Percentiles rank a stretch among this genome's conserved stretches.
Conservation (phyloP, 768 basidiomycete species). For the Lactarius hatsudake region DNA sequence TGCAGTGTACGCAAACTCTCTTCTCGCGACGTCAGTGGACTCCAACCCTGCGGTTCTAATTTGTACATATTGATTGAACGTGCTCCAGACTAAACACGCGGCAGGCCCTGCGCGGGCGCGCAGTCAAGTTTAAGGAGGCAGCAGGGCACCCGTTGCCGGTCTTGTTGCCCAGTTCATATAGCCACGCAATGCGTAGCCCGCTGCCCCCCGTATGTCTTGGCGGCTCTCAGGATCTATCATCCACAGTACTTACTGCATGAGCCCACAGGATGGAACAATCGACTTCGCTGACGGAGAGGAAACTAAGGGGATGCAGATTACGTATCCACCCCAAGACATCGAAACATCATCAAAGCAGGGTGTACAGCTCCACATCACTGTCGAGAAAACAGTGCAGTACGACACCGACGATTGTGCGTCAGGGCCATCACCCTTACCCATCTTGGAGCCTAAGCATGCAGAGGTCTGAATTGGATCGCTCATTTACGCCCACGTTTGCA, state of each 20-base stretch:
- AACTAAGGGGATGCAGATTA: not conserved
- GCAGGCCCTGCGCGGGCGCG: conserved; percentile 18
- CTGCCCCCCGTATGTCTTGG: not conserved
- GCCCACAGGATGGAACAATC: not conserved
- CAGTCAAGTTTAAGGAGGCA: conserved; percentile 2
- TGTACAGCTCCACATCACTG: conserved; percentile 22
- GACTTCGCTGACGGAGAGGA: not conserved
- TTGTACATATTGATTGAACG: not conserved
- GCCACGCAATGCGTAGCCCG: not conserved
- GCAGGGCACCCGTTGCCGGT: conserved; percentile 14
- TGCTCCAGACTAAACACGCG: conserved; percentile 24
- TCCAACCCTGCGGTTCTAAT: not conserved
- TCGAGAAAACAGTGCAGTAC: conserved; percentile 26
- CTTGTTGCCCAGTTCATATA: conserved; percentile 20
- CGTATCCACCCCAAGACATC: not conserved
- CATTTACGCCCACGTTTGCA: not conserved
- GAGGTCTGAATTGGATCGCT: not conserved
- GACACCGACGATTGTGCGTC: conserved; percentile 1
- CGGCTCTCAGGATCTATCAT: too few species aligned
- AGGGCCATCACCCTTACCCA: conserved; percentile 7
- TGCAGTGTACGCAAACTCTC: conserved; percentile 28
- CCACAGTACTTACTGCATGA: not conserved
- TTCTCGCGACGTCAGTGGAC: conserved; percentile 24
- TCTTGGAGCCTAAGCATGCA: not conserved
- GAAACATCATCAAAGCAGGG: not conserved